Base-by-base conservation (phyloP, 108 stramenopile species). In the Discostella stelligeroides region DNA sequence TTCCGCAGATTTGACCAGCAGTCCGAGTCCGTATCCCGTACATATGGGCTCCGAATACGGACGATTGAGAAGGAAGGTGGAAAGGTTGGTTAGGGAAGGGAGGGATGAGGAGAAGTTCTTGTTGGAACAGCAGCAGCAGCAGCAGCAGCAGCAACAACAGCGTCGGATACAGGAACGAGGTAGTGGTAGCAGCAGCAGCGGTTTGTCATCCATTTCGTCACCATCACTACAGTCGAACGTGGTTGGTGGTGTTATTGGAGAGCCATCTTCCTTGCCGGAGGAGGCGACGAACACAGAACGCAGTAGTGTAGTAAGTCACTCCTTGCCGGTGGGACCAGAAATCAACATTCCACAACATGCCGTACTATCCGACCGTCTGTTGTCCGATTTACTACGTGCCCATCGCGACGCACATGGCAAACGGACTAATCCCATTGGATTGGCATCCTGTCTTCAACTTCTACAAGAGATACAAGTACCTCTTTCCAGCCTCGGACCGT, bases 381-480 rank as follows among this genome's bases (percentile, higher is more conserved):
- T 94, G 48, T 84, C 90, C 27, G 77, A 86, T 28, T 73, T 82
- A 8, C 30, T 92, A 17, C 77, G 87, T 9, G 80, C 93, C n/a
- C 84, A 85, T 68, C 87, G 93, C n/a, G 93, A 94, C 74, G 74
- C 73, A 2, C 59, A 86, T 47, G 88, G 89, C 25, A 94, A 87
- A 41, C 75, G 81, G 34, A 80, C 71, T 0, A 69, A 70, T 40
- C 93, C 93, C 30, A 76, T 94, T 13, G 93, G 93, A 4, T 65
- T 94, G 8, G 90, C 70, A 23, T 70, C 69, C 29, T 86, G 86
- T 4, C 69, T 94, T 17, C 55, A 81, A 49, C 72, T 80, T 28
- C 40, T 94, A 4, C 63, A 82, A 67, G 93, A 94, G 34, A 24
- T 88, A 43, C 61, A 79, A 30, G 69, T 94, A 1, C 89, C 90